Evolutionary conservation across 2,329 filamentous ascomycete species (phyloP), one percentile per base, ranked within the genome.

Genomic region (Talaromyces islandicus): DNA sequence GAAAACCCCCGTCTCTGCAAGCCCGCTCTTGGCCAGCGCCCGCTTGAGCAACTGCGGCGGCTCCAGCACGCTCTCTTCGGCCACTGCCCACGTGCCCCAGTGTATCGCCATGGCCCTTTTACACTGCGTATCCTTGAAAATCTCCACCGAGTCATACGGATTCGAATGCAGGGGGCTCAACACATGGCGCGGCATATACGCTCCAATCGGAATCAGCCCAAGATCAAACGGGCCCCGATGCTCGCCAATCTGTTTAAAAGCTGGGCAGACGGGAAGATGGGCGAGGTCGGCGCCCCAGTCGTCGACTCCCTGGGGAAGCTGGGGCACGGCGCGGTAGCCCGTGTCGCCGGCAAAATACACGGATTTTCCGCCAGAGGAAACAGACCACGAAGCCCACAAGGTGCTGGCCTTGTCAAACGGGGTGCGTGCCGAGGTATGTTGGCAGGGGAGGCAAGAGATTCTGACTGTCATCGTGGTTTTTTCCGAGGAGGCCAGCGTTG

Each of bases 181-280:
- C 64, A 92, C 73, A 66, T 71, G 79, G 17, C 67, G 62, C 48
- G 67, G 68, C 63, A 83, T 80, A 75, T 95, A 95, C 1, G 91
- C 91, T 61, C 91, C 91, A 65, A 96, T 95, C 51, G 91, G 91
- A 65, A 96, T 91, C 56, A 96, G 77, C 0, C 91, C 91, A 7
- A 96, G 81, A 71, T 96, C 90, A 69, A 95, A 94, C 0, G 90
- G 89, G 0, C 91, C 91, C 50, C 90, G 81, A 51, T 87, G 80
- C 14, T 84, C 76, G 62, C 91, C 91, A 66, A 96, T 92, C 71
- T 92, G 81, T 62, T 83, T 81, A 77, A 96, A 96, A 56, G 91
- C 89, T 4, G 91, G 91, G 70, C 89, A 92, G 43, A 80, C 76
- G 9, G 91, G 90, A 2, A 70, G 60, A 52, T 86, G 75, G n/a